These are phyloP conservation scores for Apophysomyces trapeziformis DNA, from an alignment of 371 early-diverging fungal species.

Conservation along the genomic window DNA sequence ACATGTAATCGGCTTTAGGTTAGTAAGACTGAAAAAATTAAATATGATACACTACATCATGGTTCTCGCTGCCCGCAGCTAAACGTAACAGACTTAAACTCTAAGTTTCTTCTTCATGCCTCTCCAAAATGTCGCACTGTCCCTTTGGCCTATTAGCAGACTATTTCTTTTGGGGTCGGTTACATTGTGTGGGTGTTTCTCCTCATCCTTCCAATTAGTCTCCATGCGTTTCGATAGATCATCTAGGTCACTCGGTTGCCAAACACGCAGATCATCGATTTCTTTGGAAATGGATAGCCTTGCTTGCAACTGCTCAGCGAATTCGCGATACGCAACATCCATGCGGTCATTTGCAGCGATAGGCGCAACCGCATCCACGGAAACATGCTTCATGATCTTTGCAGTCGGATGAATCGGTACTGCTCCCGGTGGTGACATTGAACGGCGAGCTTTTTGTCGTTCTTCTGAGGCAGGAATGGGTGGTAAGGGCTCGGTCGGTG, in stretches of 20 bases:
- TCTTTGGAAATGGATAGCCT: slow-evolving; percentile 31
- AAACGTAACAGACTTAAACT: slow-evolving; percentile 17
- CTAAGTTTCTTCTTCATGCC: slow-evolving; percentile 37
- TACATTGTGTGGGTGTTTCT: slow-evolving; percentile 14
- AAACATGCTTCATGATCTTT: background rate
- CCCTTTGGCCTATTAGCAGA: slow-evolving; percentile 7
- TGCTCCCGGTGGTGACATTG: background rate
- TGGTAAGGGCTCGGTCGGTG: slow-evolving; percentile 30
- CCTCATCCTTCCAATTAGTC: slow-evolving; percentile 9
- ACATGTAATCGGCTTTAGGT: too few species aligned
- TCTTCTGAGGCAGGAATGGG: slow-evolving; percentile 19
- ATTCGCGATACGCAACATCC: slow-evolving; percentile 27
- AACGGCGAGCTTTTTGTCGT: slow-evolving; percentile 2
- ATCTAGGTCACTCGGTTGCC: slow-evolving; percentile 24
- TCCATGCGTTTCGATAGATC: slow-evolving; percentile 21
- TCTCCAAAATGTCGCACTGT: slow-evolving; percentile 27
- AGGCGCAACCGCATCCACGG: slow-evolving; percentile 13
- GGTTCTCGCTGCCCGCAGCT: slow-evolving; percentile 6
- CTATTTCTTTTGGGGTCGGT: slow-evolving; percentile 6
- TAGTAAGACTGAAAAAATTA: too few species aligned
- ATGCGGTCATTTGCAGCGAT: slow-evolving; percentile 12
- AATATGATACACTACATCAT: slow-evolving; percentile 2
- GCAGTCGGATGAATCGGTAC: slow-evolving; percentile 2
- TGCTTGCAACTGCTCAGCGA: slow-evolving; percentile 30
- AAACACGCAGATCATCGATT: slow-evolving; percentile 27